Evolutionary conservation across 2,329 filamentous ascomycete species (phyloP).

Genomic region (Fusarium sp.): DNA sequence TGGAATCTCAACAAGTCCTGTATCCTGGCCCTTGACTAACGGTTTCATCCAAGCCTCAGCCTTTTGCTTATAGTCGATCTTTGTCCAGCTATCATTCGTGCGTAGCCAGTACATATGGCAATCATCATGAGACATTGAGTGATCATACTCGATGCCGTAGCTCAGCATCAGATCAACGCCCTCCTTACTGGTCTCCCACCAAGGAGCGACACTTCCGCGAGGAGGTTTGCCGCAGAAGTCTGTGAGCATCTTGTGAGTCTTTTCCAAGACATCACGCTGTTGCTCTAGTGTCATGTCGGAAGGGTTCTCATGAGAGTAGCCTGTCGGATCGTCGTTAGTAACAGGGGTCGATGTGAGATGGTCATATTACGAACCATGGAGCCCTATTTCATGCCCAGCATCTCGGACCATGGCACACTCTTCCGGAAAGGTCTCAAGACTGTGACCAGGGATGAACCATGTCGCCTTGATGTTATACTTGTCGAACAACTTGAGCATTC

Average conservation of each 20-base stretch:
- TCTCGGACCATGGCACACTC: conserved; percentile 56
- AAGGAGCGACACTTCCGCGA: conserved; percentile 76
- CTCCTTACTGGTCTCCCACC: conserved; percentile 77
- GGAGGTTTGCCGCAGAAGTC: conserved; percentile 76
- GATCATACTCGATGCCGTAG: conserved; percentile 77
- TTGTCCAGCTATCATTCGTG: conserved; percentile 72
- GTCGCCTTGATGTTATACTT: conserved; percentile 76
- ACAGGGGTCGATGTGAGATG: accelerated
- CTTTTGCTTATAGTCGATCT: conserved; percentile 67
- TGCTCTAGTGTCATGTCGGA: conserved; percentile 77
- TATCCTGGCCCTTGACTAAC: conserved; percentile 65
- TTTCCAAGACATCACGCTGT: conserved; percentile 78
- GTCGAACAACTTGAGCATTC: conserved; percentile 75
- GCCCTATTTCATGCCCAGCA: conserved; percentile 60
- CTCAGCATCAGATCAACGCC: conserved; percentile 70
- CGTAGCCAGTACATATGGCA: conserved; percentile 71
- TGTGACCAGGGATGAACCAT: conserved; percentile 62
- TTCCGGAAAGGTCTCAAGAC: conserved; percentile 59
- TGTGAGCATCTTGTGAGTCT: conserved; percentile 76
- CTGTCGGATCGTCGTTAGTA: neutral
- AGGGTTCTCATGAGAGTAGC: conserved; percentile 80
- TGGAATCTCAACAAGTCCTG: conserved; percentile 73
- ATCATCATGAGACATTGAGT: conserved; percentile 65
- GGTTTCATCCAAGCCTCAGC: conserved; percentile 56
- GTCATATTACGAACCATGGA: conserved; percentile 57